Percentiles rank a stretch among this genome's conserved stretches.
These are phyloP conservation scores for Pseudocercospora musae DNA, from an alignment of 2,329 filamentous ascomycete genomes.

Conservation along the genomic window DNA sequence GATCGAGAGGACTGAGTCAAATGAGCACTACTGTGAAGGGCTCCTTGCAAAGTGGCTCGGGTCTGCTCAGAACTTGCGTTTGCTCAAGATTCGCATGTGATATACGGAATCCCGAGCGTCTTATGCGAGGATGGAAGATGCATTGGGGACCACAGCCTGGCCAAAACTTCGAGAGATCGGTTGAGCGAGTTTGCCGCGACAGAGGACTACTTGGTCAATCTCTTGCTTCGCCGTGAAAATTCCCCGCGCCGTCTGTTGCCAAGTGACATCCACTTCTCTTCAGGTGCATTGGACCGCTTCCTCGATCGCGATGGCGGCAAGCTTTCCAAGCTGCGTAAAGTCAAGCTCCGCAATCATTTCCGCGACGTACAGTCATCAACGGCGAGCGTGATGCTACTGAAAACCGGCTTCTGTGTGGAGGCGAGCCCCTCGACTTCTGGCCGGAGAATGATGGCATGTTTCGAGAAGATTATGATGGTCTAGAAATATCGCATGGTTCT, in stretches of 20 bases:
- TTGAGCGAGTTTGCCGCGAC: neutral
- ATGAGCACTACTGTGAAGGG: neutral
- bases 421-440: neutral
- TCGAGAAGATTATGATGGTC: conserved; percentile 7
- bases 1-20: neutral
- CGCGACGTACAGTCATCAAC: neutral
- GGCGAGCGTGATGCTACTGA: neutral
- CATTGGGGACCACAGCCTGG: neutral
- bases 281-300: neutral
- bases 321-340: conserved; percentile 4
- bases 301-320: conserved; percentile 4
- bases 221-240: conserved; percentile 5
- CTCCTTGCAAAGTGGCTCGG: neutral
- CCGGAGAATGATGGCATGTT: neutral
- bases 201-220: conserved; percentile 5
- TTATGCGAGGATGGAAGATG: neutral
- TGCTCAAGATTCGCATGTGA: conserved; percentile 4
- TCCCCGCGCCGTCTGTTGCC: conserved; percentile 2
- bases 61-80: neutral
- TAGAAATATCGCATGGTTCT: conserved; percentile 2
- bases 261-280: neutral
- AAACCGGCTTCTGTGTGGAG: neutral
- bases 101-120: neutral
- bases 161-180: conserved; percentile 8
- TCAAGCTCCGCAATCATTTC: conserved; percentile 5